A percentile compares a stretch with the other conserved stretches of the same genome.
phyloP scores from a whole-genome alignment of 371 early-diverging fungal species.

The Mucor lusitanicus region DNA sequence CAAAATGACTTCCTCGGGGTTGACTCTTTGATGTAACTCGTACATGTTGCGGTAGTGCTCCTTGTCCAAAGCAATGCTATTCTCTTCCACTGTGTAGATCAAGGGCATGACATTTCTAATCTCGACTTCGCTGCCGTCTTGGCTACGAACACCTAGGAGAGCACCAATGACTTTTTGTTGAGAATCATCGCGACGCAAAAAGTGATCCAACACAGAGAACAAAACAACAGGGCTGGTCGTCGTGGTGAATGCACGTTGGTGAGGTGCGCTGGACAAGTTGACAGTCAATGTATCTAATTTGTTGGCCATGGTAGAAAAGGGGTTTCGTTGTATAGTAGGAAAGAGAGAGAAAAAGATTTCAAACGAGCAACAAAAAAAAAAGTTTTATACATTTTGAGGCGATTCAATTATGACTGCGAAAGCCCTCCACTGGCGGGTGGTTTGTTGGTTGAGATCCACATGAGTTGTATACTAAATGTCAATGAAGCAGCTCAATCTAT shows the following conservation, averaged over 20 bases:
- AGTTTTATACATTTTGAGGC: conserved; percentile 1
- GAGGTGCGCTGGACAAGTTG: conserved; percentile 47
- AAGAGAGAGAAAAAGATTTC: conserved; percentile 2
- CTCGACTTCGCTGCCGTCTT: conserved; percentile 86
- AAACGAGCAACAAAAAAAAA: background rate
- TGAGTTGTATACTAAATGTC: too few species aligned
- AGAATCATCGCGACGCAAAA: conserved; percentile 80
- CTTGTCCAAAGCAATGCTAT: conserved; percentile 80
- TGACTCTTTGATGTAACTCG: conserved; percentile 85
- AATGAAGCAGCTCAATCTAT: too few species aligned
- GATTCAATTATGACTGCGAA: conserved; percentile 2
- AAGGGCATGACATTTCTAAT: conserved; percentile 88
- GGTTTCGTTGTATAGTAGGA: background rate
- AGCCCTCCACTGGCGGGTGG: too few species aligned
- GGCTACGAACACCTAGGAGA: conserved; percentile 81
- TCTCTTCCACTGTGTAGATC: conserved; percentile 69
- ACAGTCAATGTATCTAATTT: conserved; percentile 44
- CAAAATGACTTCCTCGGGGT: conserved; percentile 87
- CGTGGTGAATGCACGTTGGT: conserved; percentile 61
- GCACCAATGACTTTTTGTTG: conserved; percentile 89
- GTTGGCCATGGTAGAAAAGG: conserved; percentile 27
- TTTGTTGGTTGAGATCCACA: too few species aligned
- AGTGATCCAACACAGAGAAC: conserved; percentile 91
- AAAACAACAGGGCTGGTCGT: conserved; percentile 86
- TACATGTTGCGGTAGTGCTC: conserved; percentile 88